These are phyloP conservation scores for Circinella umbellata DNA, from an alignment of 371 early-diverging fungal species.

Conservation along the genomic window DNA sequence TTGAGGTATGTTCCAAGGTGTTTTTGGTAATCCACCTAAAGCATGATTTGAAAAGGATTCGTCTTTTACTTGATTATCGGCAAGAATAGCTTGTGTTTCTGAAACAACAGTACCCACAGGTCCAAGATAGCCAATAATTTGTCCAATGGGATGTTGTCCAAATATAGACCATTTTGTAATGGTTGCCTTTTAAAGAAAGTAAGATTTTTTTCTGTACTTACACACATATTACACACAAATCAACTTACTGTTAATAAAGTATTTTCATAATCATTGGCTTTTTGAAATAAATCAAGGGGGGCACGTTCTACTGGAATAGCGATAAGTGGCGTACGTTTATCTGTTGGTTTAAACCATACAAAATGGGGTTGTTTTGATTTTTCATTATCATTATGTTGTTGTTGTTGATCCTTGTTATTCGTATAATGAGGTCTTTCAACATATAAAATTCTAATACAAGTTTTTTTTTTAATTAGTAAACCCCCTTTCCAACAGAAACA, in stretches of 20 bases:
- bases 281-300: constrained; percentile 33
- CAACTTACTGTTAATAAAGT: constrained; percentile 24
- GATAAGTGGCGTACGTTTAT: constrained; percentile 66
- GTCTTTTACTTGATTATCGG: constrained; percentile 43
- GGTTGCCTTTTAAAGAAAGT: constrained; percentile 26
- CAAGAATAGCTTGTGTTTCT: constrained; percentile 61
- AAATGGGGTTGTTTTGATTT: constrained; percentile 10
- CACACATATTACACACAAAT: too few relatives aligned
- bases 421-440: not conserved
- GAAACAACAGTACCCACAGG: constrained; percentile 55
- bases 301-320: constrained; percentile 54
- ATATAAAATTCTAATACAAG: not conserved
- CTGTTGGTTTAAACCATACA: constrained; percentile 71
- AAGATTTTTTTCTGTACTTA: not conserved
- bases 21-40: constrained; percentile 51
- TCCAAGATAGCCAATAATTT: constrained; percentile 50
- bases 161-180: constrained; percentile 58
- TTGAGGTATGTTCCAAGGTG: constrained; percentile 66
- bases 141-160: constrained; percentile 55
- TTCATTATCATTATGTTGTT: constrained; percentile 17
- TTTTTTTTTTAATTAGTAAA: not conserved
- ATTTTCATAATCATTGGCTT: constrained; percentile 27
- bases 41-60: constrained; percentile 51
- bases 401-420: not conserved
- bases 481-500: too few relatives aligned